A percentile compares a stretch with the other conserved stretches of the same genome.
Conservation (phyloP, 306 rosid genomes). For the Begonia fuchsioides region DNA sequence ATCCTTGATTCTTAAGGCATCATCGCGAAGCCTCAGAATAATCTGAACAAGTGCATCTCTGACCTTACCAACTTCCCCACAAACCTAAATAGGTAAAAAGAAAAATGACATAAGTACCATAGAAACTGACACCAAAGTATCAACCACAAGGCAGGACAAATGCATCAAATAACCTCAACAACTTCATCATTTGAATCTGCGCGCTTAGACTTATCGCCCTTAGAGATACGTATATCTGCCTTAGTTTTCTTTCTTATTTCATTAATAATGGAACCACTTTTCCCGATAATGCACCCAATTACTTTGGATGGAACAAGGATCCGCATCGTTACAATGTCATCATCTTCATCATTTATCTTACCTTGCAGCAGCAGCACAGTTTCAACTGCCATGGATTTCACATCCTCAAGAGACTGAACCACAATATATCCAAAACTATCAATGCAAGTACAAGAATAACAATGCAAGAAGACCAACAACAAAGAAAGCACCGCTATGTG, state of each 20-base stretch:
- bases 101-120: conserved; percentile 6
- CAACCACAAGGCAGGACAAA: conserved; percentile 4
- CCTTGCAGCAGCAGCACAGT: conserved; percentile 86
- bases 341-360: conserved; percentile 87
- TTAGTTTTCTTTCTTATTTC: conserved; percentile 83
- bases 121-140: conserved; percentile 6
- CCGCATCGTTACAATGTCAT: conserved; percentile 40
- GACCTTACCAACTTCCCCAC: conserved; percentile 51
- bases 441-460: not conserved
- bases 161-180: conserved; percentile 51
- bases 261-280: conserved; percentile 82
- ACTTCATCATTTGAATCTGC: conserved; percentile 64
- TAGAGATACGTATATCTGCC: conserved; percentile 78
- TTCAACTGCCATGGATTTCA: conserved; percentile 90
- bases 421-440: conserved; percentile 9
- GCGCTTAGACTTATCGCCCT: conserved; percentile 56
- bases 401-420: conserved; percentile 65
- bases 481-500: no score
- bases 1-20: conserved; percentile 62
- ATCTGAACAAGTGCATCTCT: conserved; percentile 97
- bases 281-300: conserved; percentile 93
- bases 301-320: conserved; percentile 85
- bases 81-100: conserved; percentile 37
- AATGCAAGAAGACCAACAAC: no score
- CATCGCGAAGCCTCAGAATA: conserved; percentile 80